Evolutionary conservation across 257 asterid genomes (phyloP), one percentile per base, ranked within the genome.

Genomic region (Jaltomata sinuosa): DNA sequence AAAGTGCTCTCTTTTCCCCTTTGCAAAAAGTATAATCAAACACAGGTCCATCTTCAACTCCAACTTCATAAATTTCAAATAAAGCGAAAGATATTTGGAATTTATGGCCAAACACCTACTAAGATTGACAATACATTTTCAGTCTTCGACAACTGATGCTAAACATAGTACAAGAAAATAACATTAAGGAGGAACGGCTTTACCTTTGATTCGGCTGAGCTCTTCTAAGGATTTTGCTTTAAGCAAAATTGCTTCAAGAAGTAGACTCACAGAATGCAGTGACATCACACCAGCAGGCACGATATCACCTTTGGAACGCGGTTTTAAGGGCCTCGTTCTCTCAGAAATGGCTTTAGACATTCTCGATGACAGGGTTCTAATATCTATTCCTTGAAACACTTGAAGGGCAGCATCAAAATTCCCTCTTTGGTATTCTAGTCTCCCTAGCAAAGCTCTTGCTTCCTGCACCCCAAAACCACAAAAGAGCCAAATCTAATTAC

Each of bases 371-470:
- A 95, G 86, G 42, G 91, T 85, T 82, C 87, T 91, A 47, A 93
- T 88, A 84, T 95, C 99, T 87, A 95, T 95, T 77, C 98, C 99
- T 85, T 95, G 96, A 87, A 95, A 95, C 27, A 95, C 99, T 89
- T 94, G 98, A 84, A 95, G 98, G 65, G 99, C 99, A 32, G 95
- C 99, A 89, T 93, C 99, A 82, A 87, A 94, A 87, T 95, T 95
- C 25, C 99, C 99, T 68, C 94, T 95, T 83, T 95, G 99, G 83
- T 91, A 95, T 72, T 95, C 99, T 64, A 95, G 97, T 86, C 98
- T 91, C 84, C 98, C 99, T 89, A 95, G 55, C 89, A 94, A 88
- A 12, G 99, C 99, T 89, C 99, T 92, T 71, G 98, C 99, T 90
- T 95, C 99, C 99, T 95, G 87, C 62, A 90, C 45, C 52, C 40